Conservation (phyloP, 1,139 yeast genomes). For the Candida tropicalis region DNA sequence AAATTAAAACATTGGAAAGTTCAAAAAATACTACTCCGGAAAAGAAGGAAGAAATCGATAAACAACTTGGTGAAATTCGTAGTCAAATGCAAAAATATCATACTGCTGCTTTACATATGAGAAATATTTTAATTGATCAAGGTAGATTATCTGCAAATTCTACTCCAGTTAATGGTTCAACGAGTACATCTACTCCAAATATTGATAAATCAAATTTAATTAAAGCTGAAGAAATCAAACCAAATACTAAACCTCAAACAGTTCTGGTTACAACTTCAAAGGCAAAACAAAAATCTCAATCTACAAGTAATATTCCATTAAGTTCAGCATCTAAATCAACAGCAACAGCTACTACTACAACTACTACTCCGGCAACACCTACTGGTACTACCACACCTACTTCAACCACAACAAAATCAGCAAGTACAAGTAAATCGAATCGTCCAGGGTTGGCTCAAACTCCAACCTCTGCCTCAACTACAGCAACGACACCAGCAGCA, state of each 20-base stretch:
- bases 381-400: conserved; percentile 11
- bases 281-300: conserved; percentile 4
- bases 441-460: conserved; percentile 9
- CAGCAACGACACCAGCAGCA: conserved; percentile 14
- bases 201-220: conserved; percentile 9
- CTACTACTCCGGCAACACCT: conserved; percentile 5
- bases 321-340: conserved; percentile 3
- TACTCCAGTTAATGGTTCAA: conserved; percentile 15
- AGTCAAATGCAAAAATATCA: conserved; percentile 41
- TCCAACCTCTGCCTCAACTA: conserved; percentile 14
- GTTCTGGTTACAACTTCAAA: conserved; percentile 5
- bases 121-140: conserved; percentile 40
- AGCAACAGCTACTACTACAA: conserved; percentile 2
- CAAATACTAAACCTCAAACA: conserved; percentile 3
- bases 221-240: conserved; percentile 6
- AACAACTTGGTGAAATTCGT: conserved; percentile 37
- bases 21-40: conserved; percentile 25
- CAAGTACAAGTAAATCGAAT: conserved; percentile 5
- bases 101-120: conserved; percentile 42
- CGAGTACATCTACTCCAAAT: conserved; percentile 10
- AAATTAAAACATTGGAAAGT: conserved; percentile 29
- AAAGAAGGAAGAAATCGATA: conserved; percentile 28
- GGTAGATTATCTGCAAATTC: conserved; percentile 23
- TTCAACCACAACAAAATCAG: conserved; percentile 1
- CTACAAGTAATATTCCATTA: conserved; percentile 6